Evolutionary conservation across 495 filamentous ascomycete genomes (phyloP).

Genomic region (Penicillium angulare): DNA sequence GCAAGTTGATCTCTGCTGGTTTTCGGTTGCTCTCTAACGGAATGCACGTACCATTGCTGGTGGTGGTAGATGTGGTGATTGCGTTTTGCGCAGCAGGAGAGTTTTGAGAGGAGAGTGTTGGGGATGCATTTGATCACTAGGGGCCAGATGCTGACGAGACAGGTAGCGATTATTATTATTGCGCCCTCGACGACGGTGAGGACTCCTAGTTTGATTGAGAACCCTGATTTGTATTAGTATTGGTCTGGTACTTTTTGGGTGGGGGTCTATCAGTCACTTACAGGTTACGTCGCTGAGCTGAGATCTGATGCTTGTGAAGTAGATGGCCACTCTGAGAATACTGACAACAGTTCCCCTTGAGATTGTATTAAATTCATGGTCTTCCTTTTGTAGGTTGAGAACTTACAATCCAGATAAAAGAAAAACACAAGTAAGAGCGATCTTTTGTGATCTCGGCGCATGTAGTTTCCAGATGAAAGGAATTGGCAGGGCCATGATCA

Average conservation of each 20-base stretch:
- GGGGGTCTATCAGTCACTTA: neutral
- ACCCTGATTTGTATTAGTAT: conserved; percentile 11
- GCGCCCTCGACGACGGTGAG: conserved; percentile 21
- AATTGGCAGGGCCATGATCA: conserved; percentile 42
- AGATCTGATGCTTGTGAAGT: conserved; percentile 3
- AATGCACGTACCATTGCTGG: conserved; percentile 5
- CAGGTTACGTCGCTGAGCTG: conserved; percentile 19
- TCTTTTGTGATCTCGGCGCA: conserved; percentile 15
- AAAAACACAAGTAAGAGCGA: conserved; percentile 28
- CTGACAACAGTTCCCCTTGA: conserved; percentile 21
- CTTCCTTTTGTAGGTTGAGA: neutral
- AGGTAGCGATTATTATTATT: conserved; percentile 25
- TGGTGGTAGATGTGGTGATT: neutral
- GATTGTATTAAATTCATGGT: neutral
- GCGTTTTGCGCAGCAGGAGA: neutral
- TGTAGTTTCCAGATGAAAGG: conserved; percentile 40
- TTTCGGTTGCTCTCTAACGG: neutral
- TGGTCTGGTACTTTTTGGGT: neutral
- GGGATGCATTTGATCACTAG: conserved; percentile 15
- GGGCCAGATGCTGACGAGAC: conserved; percentile 27
- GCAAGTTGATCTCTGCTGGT: neutral
- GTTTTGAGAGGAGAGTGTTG: neutral
- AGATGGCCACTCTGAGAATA: conserved; percentile 21
- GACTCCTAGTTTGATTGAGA: conserved; percentile 22
- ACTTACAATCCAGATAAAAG: conserved; percentile 28